Conservation (phyloP, 2,329 filamentous ascomycete genomes). For the Aspergillus novofumigatus region DNA sequence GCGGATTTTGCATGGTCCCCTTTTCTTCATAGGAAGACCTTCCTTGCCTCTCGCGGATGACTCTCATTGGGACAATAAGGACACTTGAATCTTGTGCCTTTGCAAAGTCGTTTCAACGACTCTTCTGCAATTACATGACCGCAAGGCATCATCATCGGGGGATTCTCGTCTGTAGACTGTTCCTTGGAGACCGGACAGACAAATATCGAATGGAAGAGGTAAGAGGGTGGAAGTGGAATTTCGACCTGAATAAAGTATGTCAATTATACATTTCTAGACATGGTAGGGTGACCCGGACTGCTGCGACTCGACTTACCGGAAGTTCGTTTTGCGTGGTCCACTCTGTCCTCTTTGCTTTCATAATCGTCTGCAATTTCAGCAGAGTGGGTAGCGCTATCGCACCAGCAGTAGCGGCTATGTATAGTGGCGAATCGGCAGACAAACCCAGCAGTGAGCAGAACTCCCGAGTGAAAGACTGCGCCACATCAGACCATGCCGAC, state of each 20-base stretch:
- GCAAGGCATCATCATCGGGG: conserved; percentile 94
- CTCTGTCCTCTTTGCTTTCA: conserved; percentile 84
- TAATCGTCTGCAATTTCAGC: conserved; percentile 81
- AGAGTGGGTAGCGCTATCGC: conserved; percentile 85
- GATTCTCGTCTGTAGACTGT: conserved; percentile 87
- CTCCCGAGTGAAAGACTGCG: conserved; percentile 83
- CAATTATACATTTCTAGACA: neutral
- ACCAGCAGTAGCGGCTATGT: conserved; percentile 87
- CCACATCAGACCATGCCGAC: conserved; percentile 75
- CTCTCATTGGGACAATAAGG: conserved; percentile 92
- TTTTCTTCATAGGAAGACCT: conserved; percentile 59
- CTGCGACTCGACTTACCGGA: conserved; percentile 58
- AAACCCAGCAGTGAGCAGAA: conserved; percentile 90
- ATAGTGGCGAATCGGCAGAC: conserved; percentile 86
- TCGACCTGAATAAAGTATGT: conserved; percentile 49
- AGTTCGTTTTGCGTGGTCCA: conserved; percentile 93
- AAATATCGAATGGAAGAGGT: conserved; percentile 89
- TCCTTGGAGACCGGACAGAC: conserved; percentile 97
- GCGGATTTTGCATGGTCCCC: neutral
- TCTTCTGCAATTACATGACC: conserved; percentile 91
- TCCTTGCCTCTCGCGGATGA: conserved; percentile 67
- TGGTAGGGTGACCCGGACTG: neutral
- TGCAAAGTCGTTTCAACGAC: conserved; percentile 72
- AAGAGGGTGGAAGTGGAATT: conserved; percentile 60
- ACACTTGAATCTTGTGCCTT: conserved; percentile 82